Evolutionary conservation across 2,329 filamentous ascomycete genomes (phyloP).

Genomic region (Fusarium euwallaceae): DNA sequence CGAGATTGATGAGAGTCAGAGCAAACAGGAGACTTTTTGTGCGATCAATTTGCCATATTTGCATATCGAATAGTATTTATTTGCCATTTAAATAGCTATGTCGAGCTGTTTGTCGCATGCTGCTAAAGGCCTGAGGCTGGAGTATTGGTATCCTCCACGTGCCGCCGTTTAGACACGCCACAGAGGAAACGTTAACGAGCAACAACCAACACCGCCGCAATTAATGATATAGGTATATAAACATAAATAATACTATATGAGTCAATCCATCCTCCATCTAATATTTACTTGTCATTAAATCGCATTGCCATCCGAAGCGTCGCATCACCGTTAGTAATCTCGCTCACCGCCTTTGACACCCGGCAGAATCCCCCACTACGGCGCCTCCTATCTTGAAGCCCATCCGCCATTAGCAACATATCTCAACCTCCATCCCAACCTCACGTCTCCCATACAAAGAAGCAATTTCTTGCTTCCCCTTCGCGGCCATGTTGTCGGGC

Average conservation of each 20-base stretch:
- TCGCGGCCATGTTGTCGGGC: slow-evolving; percentile 86
- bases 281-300: neutral
- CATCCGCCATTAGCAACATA: slow-evolving; percentile 14
- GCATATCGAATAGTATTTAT: neutral
- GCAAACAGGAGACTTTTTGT: neutral
- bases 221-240: neutral
- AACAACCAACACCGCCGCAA: neutral
- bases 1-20: neutral
- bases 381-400: slow-evolving; percentile 40
- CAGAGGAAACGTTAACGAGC: neutral
- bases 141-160: neutral
- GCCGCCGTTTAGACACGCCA: neutral
- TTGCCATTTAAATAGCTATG: neutral
- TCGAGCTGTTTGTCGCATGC: neutral
- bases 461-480: neutral
- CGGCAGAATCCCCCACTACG: slow-evolving; percentile 44
- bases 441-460: too few species aligned
- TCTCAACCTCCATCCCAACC: too few species aligned
- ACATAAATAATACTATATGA: neutral
- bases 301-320: neutral
- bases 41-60: neutral
- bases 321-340: neutral
- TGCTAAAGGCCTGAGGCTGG: neutral
- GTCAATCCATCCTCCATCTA: neutral
- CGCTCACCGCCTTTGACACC: slow-evolving; percentile 38